Conservation (phyloP, 2,329 filamentous ascomycete genomes). For the Diaporthe eres region DNA sequence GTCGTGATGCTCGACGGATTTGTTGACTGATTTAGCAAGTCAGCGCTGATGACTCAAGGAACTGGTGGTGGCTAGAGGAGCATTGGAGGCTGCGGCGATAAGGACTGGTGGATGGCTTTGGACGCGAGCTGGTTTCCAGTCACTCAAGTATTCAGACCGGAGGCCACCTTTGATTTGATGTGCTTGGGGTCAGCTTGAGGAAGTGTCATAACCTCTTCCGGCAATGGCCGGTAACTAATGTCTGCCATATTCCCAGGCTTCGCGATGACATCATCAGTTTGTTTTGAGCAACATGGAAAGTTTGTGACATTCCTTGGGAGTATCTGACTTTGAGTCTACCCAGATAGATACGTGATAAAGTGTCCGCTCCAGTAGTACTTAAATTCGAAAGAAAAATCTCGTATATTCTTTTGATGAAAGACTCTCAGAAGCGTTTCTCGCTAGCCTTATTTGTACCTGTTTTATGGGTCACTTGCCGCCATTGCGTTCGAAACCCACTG, state of each 20-base stretch:
- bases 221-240: not conserved
- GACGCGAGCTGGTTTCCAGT: not conserved
- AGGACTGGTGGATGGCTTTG: not conserved
- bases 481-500: too few relatives aligned
- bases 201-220: not conserved
- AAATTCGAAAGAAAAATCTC: too few relatives aligned
- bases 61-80: not conserved
- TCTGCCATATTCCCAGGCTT: not conserved
- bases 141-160: not conserved
- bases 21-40: not conserved
- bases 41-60: not conserved
- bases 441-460: too few relatives aligned
- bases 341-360: too few relatives aligned
- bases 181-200: not conserved
- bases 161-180: not conserved
- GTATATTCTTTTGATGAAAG: too few relatives aligned
- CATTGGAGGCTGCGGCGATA: not conserved
- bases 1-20: not conserved
- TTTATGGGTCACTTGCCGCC: too few relatives aligned
- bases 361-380: too few relatives aligned
- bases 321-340: too few relatives aligned
- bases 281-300: not conserved
- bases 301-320: not conserved
- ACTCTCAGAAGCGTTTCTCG: too few relatives aligned
- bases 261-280: not conserved